phyloP scores from a whole-genome alignment of 352 stramenopile genomes.

The Aphanomyces invadans region DNA sequence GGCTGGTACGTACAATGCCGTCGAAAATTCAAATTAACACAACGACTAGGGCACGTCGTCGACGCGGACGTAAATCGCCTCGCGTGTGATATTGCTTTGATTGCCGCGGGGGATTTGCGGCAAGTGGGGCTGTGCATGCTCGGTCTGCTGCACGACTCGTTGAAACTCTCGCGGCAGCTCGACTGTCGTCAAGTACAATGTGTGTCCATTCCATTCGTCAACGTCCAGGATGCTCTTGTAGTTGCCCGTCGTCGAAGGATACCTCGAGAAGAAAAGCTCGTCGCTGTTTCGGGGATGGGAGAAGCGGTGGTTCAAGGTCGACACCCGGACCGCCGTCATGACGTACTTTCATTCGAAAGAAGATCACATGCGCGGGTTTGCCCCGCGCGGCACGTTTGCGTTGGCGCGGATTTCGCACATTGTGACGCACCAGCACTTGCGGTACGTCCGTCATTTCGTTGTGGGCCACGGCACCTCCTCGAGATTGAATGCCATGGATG shows the following conservation, averaged over 20 bases:
- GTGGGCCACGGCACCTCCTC: no score
- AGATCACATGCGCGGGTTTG: slow-evolving; percentile 52
- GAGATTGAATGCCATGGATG: no score
- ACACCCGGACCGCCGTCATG: slow-evolving; percentile 55
- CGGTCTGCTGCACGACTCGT: background rate
- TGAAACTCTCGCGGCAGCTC: slow-evolving; percentile 6
- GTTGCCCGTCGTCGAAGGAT: slow-evolving; percentile 51
- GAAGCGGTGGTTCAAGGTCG: slow-evolving; percentile 55
- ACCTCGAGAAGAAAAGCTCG: slow-evolving; percentile 66
- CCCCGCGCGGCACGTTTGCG: slow-evolving; percentile 48
- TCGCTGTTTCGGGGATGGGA: slow-evolving; percentile 71
- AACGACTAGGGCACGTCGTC: slow-evolving; percentile 29
- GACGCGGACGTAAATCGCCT: slow-evolving; percentile 41
- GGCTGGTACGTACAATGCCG: slow-evolving; percentile 23
- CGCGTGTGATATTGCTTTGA: slow-evolving; percentile 12
- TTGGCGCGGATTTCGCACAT: slow-evolving; percentile 52
- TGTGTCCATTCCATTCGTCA: background rate
- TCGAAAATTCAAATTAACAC: background rate
- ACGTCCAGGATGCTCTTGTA: no score
- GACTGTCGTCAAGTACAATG: slow-evolving; percentile 4
- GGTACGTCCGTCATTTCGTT: slow-evolving; percentile 7
- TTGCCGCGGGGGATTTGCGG: slow-evolving; percentile 14
- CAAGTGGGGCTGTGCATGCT: slow-evolving; percentile 19
- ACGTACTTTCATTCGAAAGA: slow-evolving; percentile 65
- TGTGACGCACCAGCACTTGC: slow-evolving; percentile 35